phyloP scores from a whole-genome alignment of 345 rosid species.

The Eucalyptus cloeziana region DNA sequence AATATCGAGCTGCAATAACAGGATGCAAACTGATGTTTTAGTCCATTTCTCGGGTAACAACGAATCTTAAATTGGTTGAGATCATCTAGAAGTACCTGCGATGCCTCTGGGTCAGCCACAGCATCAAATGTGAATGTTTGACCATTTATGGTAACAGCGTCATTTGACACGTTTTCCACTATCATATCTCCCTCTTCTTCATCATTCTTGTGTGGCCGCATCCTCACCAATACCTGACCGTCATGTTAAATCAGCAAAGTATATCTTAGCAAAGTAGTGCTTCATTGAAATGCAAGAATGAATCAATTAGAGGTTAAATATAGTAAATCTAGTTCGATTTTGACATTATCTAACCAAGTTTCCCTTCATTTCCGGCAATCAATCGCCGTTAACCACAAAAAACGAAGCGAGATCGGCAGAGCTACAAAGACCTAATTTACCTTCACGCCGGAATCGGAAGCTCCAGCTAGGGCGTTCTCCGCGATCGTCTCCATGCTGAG shows the following conservation, averaged over 20 bases:
- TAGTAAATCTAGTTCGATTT: neutral
- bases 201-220: conserved; percentile 72
- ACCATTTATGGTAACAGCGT: conserved; percentile 62
- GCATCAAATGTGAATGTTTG: conserved; percentile 87
- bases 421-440: conserved; percentile 2
- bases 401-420: neutral
- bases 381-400: neutral
- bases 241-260: neutral
- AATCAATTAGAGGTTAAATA: neutral
- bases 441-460: conserved; percentile 61
- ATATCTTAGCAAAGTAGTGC: neutral
- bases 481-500: conserved; percentile 28
- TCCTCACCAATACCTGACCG: conserved; percentile 71
- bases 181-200: conserved; percentile 69
- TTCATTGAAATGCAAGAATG: neutral
- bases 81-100: conserved; percentile 37
- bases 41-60: neutral
- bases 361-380: neutral
- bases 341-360: neutral
- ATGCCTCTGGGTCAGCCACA: conserved; percentile 61
- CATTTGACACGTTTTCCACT: conserved; percentile 44
- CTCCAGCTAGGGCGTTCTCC: conserved; percentile 21
- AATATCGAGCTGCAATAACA: conserved; percentile 48
- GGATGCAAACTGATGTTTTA: neutral
- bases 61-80: neutral